Evolutionary conservation across 2,329 filamentous ascomycete species (phyloP), one percentile per base, ranked within the genome.

Genomic region (Penicillium sp.): DNA sequence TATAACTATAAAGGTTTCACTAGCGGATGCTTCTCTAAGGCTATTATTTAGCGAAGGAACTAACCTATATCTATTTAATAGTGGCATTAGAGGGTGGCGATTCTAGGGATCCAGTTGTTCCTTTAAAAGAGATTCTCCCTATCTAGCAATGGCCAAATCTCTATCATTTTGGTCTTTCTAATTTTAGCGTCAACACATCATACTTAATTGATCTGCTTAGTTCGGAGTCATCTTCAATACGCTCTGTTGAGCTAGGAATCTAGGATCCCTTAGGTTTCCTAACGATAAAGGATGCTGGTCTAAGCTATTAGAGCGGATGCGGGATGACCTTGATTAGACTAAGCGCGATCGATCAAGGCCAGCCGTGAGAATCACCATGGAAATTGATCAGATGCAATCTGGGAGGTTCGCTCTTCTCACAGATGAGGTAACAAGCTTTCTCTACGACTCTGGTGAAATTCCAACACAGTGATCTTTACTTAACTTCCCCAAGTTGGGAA

Each of bases 131-230:
- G 26, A 27, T 58, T 44, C 47, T 58, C 8, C 56, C 56, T 55
- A 11, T 58, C 21, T 9, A 52, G 33, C 19, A 58, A 27, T 58
- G 56, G 56, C 56, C 33, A 33, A 54, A 55, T 48, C 52, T 58
- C 2, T 45, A 35, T 52, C 51, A 58, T 37, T 55, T 52, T 9
- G 43, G 19, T 14, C 52, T 58, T 43, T 55, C 43, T 33, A 33
- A 33, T 43, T 58, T 55, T 21, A 44, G n/a, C 35, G 29, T 58
- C 21, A 35, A 45, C 13, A 44, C 33, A 26, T 52, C 52, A 27
- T 43, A 58, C 14, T 52, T 58, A 11, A 52, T 58, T 11, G 48
- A 53, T n/a, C 24, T 47, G 4, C 46, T 57, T 3, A 43, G 19
- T 24, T 53, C 19, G 37, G 39, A 41, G 13, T 29, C 50, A 50